These are phyloP conservation scores for Ogataea ramenticola DNA, from an alignment of 805 yeast species.

Conservation along the genomic window DNA sequence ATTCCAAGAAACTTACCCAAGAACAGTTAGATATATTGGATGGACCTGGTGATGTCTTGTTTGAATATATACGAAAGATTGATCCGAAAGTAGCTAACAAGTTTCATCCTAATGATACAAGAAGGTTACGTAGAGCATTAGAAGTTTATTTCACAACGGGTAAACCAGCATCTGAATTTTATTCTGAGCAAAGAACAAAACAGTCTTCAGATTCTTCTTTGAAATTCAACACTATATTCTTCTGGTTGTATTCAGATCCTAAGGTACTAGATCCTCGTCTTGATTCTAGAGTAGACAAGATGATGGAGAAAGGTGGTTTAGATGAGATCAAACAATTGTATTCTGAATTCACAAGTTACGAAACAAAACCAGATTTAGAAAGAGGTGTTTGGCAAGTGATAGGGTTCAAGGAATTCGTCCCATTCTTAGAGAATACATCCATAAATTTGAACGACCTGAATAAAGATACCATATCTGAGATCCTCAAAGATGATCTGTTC, in stretches of 20 bases:
- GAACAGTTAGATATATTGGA: conserved; percentile 38
- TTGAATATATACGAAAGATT: conserved; percentile 36
- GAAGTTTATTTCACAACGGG: conserved; percentile 72
- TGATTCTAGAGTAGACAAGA: conserved; percentile 74
- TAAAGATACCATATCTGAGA: neutral
- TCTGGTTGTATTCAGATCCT: conserved; percentile 77
- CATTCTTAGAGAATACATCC: conserved; percentile 36
- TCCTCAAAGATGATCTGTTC: conserved; percentile 18
- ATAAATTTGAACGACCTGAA: conserved; percentile 12
- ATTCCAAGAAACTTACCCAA: conserved; percentile 23
- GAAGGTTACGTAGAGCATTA: conserved; percentile 73
- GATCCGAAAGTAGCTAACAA: conserved; percentile 75
- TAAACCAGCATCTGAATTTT: conserved; percentile 61
- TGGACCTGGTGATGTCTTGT: conserved; percentile 44
- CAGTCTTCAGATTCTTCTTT: conserved; percentile 39
- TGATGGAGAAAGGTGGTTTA: conserved; percentile 66
- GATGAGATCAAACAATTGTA: conserved; percentile 62
- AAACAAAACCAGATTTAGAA: conserved; percentile 43
- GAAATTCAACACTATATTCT: conserved; percentile 54
- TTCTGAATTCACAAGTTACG: conserved; percentile 29
- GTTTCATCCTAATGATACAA: conserved; percentile 85
- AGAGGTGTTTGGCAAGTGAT: conserved; percentile 91
- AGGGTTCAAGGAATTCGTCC: conserved; percentile 85
- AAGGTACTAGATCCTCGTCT: conserved; percentile 52
- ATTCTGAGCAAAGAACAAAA: conserved; percentile 46